Base-by-base conservation (phyloP, 805 yeast genomes). In the Priceomyces haplophilus region DNA sequence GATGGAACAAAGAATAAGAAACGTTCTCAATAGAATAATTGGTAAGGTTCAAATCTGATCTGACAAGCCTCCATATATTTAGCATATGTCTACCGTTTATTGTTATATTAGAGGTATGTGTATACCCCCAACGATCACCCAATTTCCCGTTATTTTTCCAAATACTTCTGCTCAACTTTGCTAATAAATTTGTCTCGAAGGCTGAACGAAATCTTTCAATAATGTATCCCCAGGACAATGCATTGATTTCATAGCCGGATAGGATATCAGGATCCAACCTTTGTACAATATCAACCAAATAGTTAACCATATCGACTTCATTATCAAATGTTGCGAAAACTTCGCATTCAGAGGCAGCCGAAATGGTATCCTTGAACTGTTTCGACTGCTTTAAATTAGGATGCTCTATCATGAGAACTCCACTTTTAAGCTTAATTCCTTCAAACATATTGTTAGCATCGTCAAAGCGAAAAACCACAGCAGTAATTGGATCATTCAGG, bases 221-320 rank as follows among this genome's bases (percentile, higher is more conserved):
- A 0, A 90, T 41, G 54, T 86, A 93, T 0, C 99, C 98, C 98
- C 98, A 91, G 0, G 97, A 87, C 0, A 76, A 53, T 0, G 82
- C 65, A 48, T 88, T 85, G 4, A 88, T 74, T 54, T 93, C 99
- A 58, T 76, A 93, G 0, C 97, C 98, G 0, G 87, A 74, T 4
- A 93, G 55, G 23, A 93, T 79, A 58, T 93, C 99, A 0, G 98
- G 97, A 56, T 93, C 98, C 40, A 80, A 71, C 2, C 67, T 51
- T 15, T 80, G 74, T 0, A 87, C 81, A 12, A 84, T 48, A 1
- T 73, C 69, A 0, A 81, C 63, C 7, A 91, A 64, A 4, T 72
- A 72, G 7, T 72, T 65, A 1, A 89, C 57, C 79, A 87, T 68
- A 5, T 73, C 79, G 1, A 60, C 45, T 53, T 91, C 98, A n/a